Base-by-base conservation (phyloP, 2,329 filamentous ascomycete genomes). In the Aspergillus pseudonomiae region DNA sequence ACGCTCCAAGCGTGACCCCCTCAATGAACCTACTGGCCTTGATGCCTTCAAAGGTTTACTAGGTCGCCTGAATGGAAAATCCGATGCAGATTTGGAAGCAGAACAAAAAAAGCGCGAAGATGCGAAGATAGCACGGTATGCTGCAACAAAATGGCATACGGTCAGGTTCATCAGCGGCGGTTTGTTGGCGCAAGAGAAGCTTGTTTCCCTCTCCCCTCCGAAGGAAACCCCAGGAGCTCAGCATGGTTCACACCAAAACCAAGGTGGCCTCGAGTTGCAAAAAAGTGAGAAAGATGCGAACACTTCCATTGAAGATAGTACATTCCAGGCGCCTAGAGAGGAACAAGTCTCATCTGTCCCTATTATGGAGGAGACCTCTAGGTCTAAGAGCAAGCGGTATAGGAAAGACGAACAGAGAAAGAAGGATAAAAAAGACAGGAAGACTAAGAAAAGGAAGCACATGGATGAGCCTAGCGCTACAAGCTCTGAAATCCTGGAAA, bases 111-210 rank as follows among this genome's bases (percentile, higher is more conserved):
- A 85, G 54, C 84, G 89, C 68, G 86, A 91, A 62, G 88, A 92
- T 71, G 80, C 91, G 48, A 91, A 91, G 81, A 85, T 92, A 72
- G 88, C 88, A 66, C 81, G 89, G 53, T 96, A 93, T 74, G 85
- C 92, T 60, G 88, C 90, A 69, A 85, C 86, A 71, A 92, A 89
- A 77, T 94, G 89, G 80, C 93, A 93, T 0, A 84, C 86, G 11
- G 92, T 97, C 84, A 87, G 89, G 56, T 99, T 99, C 77, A 90
- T 99, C 28, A 88, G 85, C 63, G 95, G 93, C n/a, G 95, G 94
- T 0, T 85, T 93, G 62, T 74, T 90, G 66, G 83, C 86, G 6
- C 87, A 87, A 14, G 86, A 88, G 64, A 84, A 85, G 73, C 81
- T 84, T 62, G 79, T 85, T 46, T 64, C 63, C 19, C 53, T 32